These are phyloP conservation scores for Aspergillus vadensis DNA, from an alignment of 2,329 filamentous ascomycete species.

Conservation along the genomic window DNA sequence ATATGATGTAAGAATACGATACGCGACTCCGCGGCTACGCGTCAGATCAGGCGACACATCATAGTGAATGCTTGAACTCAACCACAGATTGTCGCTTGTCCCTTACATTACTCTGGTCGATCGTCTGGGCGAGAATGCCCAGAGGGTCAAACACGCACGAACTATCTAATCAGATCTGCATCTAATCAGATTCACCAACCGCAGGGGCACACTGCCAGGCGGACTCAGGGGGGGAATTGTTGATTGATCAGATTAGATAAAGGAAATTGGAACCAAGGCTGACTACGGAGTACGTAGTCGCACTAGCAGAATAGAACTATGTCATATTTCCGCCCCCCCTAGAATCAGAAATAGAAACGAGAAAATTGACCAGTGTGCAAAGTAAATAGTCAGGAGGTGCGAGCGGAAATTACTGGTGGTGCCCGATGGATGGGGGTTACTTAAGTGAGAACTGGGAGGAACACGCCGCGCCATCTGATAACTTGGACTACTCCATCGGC, in stretches of 20 bases:
- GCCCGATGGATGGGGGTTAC: background rate
- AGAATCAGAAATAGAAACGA: background rate
- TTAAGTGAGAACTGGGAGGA: background rate
- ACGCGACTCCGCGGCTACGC: too few relatives aligned
- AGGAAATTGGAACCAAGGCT: background rate
- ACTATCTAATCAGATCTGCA: background rate
- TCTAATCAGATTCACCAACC: background rate
- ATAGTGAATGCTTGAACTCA: too few relatives aligned
- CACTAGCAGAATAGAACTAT: too few relatives aligned
- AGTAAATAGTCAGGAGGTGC: background rate
- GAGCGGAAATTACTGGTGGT: background rate
- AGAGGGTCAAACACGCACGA: background rate
- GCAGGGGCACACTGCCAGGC: background rate
- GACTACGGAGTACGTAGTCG: too few relatives aligned
- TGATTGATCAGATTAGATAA: constrained; percentile 23
- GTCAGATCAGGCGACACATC: too few relatives aligned
- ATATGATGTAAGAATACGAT: too few relatives aligned
- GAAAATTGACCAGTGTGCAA: background rate
- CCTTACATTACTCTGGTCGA: background rate
- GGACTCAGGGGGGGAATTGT: constrained; percentile 5
- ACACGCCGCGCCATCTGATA: background rate
- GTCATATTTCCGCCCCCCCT: background rate
- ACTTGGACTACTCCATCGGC: background rate
- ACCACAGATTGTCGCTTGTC: background rate
- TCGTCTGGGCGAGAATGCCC: constrained; percentile 1